Conservation (phyloP, 2,329 filamentous ascomycete species). For the Trichoderma simmonsii region DNA sequence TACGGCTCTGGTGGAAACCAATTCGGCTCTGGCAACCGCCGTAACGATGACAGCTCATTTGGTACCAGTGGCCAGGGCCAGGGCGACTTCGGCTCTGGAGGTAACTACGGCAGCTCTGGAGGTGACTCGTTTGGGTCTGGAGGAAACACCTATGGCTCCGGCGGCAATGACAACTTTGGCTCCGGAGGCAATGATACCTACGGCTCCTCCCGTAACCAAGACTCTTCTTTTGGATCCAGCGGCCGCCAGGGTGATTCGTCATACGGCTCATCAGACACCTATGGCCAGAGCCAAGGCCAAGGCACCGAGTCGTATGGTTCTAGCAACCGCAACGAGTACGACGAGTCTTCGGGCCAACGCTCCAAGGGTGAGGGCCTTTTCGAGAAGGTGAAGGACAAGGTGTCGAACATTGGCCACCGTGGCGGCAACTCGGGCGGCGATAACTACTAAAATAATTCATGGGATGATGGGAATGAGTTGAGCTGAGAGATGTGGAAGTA, state of each 20-base stretch:
- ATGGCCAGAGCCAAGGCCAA: slow-evolving; percentile 23
- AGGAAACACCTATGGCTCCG: slow-evolving; percentile 18
- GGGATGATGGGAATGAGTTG: background rate
- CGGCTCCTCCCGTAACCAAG: slow-evolving; percentile 4
- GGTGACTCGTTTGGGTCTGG: slow-evolving; percentile 23
- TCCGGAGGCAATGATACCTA: slow-evolving; percentile 14
- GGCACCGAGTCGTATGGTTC: slow-evolving; percentile 19
- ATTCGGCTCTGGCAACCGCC: slow-evolving; percentile 24
- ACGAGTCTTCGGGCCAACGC: slow-evolving; percentile 10
- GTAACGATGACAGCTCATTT: slow-evolving; percentile 11
- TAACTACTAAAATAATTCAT: slow-evolving; percentile 41
- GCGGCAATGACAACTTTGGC: background rate
- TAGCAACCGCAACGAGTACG: slow-evolving; percentile 12
- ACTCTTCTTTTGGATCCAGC: background rate
- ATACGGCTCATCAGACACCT: background rate
- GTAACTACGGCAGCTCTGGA: slow-evolving; percentile 24
- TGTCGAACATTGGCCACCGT: slow-evolving; percentile 43
- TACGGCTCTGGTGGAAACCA: slow-evolving; percentile 13
- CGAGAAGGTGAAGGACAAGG: slow-evolving; percentile 59
- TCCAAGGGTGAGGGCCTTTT: slow-evolving; percentile 32
- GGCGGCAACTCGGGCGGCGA: slow-evolving; percentile 47
- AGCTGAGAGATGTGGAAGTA: background rate
- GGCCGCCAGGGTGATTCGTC: slow-evolving; percentile 22
- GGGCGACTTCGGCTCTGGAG: slow-evolving; percentile 5
- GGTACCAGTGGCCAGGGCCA: slow-evolving; percentile 3